Percentiles rank a stretch among this genome's conserved stretches.
These are phyloP conservation scores for Lipomyces japonicus DNA, from an alignment of 805 yeast species.

Conservation along the genomic window DNA sequence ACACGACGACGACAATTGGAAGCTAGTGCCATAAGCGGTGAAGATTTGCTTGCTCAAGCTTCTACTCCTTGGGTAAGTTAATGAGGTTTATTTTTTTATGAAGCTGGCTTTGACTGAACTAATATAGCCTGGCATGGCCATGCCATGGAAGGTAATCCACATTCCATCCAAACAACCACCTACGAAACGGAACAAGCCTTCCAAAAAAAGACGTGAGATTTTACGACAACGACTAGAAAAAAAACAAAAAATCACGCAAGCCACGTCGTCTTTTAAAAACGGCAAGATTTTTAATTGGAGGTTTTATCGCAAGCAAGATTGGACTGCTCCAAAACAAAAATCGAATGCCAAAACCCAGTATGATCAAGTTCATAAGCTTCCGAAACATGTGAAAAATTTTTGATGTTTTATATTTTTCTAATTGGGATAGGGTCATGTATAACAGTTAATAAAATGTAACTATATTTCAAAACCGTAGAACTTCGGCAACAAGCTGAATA, in stretches of 20 bases:
- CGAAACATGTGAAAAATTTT: not conserved
- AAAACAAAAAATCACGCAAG: conserved; percentile 1
- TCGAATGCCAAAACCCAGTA: not conserved
- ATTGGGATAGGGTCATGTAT: not conserved
- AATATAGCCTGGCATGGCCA: conserved; percentile 13
- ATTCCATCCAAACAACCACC: conserved; percentile 5
- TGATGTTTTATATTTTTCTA: not conserved
- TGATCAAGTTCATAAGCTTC: not conserved
- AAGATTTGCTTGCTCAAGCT: conserved; percentile 12
- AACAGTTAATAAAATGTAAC: not conserved
- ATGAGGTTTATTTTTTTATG: not conserved
- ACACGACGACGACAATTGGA: conserved; percentile 1
- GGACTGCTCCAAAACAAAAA: no score
- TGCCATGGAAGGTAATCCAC: conserved; percentile 21
- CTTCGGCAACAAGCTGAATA: no score
- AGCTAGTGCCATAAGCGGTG: conserved; percentile 17
- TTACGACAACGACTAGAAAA: not conserved
- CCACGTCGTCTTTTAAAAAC: conserved; percentile 5
- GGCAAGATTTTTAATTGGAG: not conserved
- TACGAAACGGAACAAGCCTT: conserved; percentile 10
- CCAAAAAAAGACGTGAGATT: conserved; percentile 19
- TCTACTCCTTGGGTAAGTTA: conserved; percentile 11
- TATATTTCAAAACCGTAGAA: not conserved
- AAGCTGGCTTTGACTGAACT: not conserved
- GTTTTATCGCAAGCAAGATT: not conserved